Base-by-base conservation (phyloP, 1,139 yeast genomes). In the Protomyces lactucae-debilis region DNA sequence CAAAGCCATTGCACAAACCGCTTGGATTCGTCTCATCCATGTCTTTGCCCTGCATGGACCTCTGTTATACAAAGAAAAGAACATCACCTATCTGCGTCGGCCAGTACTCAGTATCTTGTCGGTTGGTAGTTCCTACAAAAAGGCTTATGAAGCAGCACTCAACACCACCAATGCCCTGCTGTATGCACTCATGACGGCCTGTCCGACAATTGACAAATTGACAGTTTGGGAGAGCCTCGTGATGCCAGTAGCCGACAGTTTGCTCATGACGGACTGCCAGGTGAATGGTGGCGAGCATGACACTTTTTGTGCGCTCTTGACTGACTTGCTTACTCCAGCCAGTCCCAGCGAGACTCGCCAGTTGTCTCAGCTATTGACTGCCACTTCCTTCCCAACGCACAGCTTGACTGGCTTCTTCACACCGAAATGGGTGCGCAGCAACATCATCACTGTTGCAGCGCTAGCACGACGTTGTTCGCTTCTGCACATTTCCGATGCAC, bases 21-120 rank as follows among this genome's bases (percentile, higher is more conserved):
- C 64, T 14, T 65, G 67, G 67, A 52, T 65, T 2, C 60, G 64
- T 23, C 54, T 65, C 52, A 65, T 65, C 21, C 65, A 65, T 51
- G 64, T 51, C 55, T 65, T 65, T 32, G 60, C 61, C 10, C 43
- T 43, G 9, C 53, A 59, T 52, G 63, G 57, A 3, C 32, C 45
- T 12, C 18, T 39, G 16, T 12, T 59, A 25, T 59, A 59, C 46
- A 55, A 55, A 5, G 63, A 59, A 35, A 59, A 59, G 53, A 59
- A 59, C 35, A 39, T 59, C 14, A 39, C 21, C 14, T 59, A 59
- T 18, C 36, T 59, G 53, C 36, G 45, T 9, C 52, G 52, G n/a
- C 63, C 63, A 5, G 43, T 59, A 16, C 35, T 55, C 35, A 52
- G 63, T 10, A 52, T 59, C 52, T 52, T 59, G 45, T 21, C 43